A percentile compares a stretch with the other conserved stretches of the same genome.
Conservation (phyloP, 164 flowering plant genomes). For the Piper betle region DNA sequence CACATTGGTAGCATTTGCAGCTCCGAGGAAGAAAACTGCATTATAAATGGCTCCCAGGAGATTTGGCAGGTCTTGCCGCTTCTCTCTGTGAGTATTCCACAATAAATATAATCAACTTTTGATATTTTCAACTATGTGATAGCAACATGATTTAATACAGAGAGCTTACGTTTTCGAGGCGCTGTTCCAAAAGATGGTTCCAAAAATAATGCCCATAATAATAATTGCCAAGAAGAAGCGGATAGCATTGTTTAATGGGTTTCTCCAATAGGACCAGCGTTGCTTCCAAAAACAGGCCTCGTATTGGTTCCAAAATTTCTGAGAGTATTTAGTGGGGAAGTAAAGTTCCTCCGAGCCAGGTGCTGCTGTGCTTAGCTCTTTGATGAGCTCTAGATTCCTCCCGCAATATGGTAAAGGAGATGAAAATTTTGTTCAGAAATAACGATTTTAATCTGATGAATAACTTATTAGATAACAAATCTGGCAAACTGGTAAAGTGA, state of each 20-base stretch:
- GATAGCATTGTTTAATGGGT: slow-evolving; percentile 36
- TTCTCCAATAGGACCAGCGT: slow-evolving; percentile 49
- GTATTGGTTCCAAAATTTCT: slow-evolving; percentile 35
- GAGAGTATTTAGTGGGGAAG: slow-evolving; percentile 48
- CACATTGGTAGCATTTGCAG: slow-evolving; percentile 31
- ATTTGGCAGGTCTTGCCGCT: slow-evolving; percentile 41
- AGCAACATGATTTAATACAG: neutral
- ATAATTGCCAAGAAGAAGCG: slow-evolving; percentile 32
- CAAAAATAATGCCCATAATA: slow-evolving; percentile 35
- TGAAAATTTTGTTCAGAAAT: neutral
- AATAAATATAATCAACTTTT: neutral
- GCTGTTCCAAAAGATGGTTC: slow-evolving; percentile 39
- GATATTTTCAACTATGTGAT: neutral
- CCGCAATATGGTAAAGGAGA: slow-evolving; percentile 3
- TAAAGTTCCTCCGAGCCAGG: slow-evolving; percentile 39
- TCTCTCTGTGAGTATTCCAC: slow-evolving; percentile 15
- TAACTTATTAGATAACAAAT: neutral
- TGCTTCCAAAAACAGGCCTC: slow-evolving; percentile 60
- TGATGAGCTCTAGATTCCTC: slow-evolving; percentile 11
- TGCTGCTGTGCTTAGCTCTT: slow-evolving; percentile 16
- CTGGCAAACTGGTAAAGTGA: slow-evolving; percentile 30
- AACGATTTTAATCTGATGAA: neutral
- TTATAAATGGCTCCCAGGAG: slow-evolving; percentile 47
- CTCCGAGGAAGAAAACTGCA: slow-evolving; percentile 40
- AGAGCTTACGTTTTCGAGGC: slow-evolving; percentile 24